phyloP scores from a whole-genome alignment of 1,284 basidiomycete species.

The Moniliophthora roreri region DNA sequence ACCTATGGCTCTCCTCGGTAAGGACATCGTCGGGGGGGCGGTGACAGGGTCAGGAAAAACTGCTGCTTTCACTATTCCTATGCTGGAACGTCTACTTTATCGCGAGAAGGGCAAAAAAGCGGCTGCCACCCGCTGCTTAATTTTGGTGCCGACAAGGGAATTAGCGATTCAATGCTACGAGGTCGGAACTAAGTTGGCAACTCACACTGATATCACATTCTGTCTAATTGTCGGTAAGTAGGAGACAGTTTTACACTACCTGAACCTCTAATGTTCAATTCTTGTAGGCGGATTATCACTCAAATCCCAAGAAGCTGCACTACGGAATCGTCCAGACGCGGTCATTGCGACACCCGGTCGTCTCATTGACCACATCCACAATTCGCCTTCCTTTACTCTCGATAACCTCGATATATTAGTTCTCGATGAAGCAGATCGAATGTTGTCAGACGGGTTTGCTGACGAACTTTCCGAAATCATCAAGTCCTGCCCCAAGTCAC shows the following conservation, averaged over 20 bases:
- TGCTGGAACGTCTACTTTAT: constrained; percentile 89
- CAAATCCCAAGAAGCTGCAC: constrained; percentile 84
- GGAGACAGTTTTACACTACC: not conserved
- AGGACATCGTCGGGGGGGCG: constrained; percentile 93
- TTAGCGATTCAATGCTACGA: constrained; percentile 94
- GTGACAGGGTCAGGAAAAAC: constrained; percentile 98
- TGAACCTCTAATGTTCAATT: constrained; percentile 7
- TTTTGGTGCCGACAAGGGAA: constrained; percentile 93
- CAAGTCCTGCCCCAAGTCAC: constrained; percentile 81
- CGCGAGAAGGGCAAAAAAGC: constrained; percentile 84
- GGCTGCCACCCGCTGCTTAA: constrained; percentile 90
- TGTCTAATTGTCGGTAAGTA: constrained; percentile 84
- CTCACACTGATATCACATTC: constrained; percentile 87
- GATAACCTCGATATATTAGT: constrained; percentile 93
- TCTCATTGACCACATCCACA: constrained; percentile 95
- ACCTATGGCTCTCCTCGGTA: constrained; percentile 89
- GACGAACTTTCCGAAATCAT: constrained; percentile 96
- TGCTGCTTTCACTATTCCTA: constrained; percentile 93
- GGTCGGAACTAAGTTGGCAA: constrained; percentile 83
- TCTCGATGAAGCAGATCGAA: constrained; percentile 96
- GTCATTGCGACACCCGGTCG: constrained; percentile 96
- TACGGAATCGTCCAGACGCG: constrained; percentile 88
- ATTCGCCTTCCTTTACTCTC: constrained; percentile 91
- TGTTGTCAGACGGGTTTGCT: constrained; percentile 97
- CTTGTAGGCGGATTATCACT: constrained; percentile 82